These are phyloP conservation scores for Trametes polyzona DNA, from an alignment of 1,284 basidiomycete species.

Conservation along the genomic window DNA sequence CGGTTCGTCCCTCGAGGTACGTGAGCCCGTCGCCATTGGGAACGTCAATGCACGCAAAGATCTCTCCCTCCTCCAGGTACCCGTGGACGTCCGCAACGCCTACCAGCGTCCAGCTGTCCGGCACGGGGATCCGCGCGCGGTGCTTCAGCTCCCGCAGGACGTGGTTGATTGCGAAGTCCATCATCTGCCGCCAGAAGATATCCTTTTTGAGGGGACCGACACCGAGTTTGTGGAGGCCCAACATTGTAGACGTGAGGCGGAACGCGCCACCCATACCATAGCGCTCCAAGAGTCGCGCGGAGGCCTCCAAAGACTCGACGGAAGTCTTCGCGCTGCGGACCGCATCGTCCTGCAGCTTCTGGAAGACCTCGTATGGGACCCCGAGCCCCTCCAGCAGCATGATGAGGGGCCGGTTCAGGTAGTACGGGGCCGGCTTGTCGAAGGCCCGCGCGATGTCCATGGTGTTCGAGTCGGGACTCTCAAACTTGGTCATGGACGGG, in stretches of 20 bases:
- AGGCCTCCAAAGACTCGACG: conserved; percentile 44
- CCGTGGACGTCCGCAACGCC: conserved; percentile 67
- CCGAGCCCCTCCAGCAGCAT: conserved; percentile 67
- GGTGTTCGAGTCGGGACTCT: conserved; percentile 53
- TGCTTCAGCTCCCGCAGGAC: conserved; percentile 70
- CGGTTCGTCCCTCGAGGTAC: conserved; percentile 58
- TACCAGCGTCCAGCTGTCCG: conserved; percentile 63
- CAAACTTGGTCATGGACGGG: conserved; percentile 78
- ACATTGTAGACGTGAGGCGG: conserved; percentile 43
- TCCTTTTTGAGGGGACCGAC: conserved; percentile 37
- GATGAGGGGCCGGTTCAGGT: conserved; percentile 71
- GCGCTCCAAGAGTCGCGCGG: conserved; percentile 50
- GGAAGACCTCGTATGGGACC: conserved; percentile 55
- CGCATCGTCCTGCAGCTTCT: conserved; percentile 56
- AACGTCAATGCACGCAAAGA: conserved; percentile 60
- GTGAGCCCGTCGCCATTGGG: conserved; percentile 38
- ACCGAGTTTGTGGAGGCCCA: conserved; percentile 42
- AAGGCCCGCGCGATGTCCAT: conserved; percentile 73
- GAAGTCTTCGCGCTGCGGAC: conserved; percentile 51
- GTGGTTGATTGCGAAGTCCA: conserved; percentile 59
- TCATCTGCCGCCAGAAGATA: conserved; percentile 54
- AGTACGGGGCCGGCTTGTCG: conserved; percentile 58
- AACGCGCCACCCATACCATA: conserved; percentile 48
- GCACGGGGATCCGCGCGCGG: conserved; percentile 68
- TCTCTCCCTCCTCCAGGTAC: conserved; percentile 52